phyloP scores from a whole-genome alignment of 2,329 filamentous ascomycete genomes.

The Cordyceps tenuipes region DNA sequence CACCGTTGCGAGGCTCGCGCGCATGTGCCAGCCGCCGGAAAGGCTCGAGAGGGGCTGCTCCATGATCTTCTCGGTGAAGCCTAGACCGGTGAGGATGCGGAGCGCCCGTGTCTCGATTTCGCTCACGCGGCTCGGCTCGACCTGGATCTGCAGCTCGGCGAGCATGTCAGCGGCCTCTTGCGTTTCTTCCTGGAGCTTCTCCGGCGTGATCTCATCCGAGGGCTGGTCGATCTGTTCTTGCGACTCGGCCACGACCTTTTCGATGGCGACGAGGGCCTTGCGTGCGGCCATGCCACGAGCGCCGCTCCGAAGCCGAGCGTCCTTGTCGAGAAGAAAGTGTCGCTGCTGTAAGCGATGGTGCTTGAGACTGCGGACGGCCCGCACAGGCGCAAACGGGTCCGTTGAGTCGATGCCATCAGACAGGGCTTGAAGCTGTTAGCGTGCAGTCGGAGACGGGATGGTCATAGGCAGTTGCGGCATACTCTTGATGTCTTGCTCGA shows the following conservation, averaged over 20 bases:
- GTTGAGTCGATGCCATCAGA: conserved; percentile 49
- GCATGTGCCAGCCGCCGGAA: conserved; percentile 72
- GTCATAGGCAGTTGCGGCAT: conserved; percentile 14
- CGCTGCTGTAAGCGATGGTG: conserved; percentile 54
- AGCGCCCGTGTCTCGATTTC: conserved; percentile 59
- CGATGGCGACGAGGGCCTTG: conserved; percentile 63
- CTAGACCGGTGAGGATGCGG: conserved; percentile 59
- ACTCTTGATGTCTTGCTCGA: conserved; percentile 55
- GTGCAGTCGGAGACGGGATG: not conserved
- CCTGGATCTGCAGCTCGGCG: conserved; percentile 56
- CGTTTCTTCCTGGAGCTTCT: conserved; percentile 54
- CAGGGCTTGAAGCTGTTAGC: conserved; percentile 33
- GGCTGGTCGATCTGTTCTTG: conserved; percentile 41
- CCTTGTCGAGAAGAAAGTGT: conserved; percentile 62
- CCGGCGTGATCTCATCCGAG: conserved; percentile 47
- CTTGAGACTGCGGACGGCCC: conserved; percentile 51
- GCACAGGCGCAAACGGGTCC: conserved; percentile 50
- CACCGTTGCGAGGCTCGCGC: conserved; percentile 54
- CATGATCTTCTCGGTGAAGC: conserved; percentile 58
- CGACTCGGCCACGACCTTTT: conserved; percentile 56
- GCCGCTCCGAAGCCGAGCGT: conserved; percentile 66
- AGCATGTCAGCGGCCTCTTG: conserved; percentile 63
- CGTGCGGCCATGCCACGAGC: conserved; percentile 65
- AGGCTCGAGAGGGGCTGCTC: conserved; percentile 53
- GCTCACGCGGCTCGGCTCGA: conserved; percentile 57